Base-by-base conservation (phyloP, 1,284 basidiomycete genomes). In the Ustilago curta region DNA sequence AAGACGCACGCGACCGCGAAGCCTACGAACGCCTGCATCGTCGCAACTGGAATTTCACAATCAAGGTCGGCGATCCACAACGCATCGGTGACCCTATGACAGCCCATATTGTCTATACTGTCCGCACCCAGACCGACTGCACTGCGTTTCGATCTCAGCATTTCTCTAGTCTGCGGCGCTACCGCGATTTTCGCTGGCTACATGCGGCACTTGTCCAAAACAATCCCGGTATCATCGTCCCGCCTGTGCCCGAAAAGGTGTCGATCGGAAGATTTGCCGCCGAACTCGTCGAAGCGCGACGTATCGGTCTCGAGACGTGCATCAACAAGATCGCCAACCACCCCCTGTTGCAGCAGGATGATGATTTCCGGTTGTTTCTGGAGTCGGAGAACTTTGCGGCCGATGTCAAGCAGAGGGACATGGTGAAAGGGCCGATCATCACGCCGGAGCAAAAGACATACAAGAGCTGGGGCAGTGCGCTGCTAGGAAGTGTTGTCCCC, bases 111-210 rank as follows among this genome's bases (percentile, higher is more conserved):
- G 83, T 84, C 48, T 84, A 99, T 85, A 83, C 82, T 1, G 80
- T 84, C 12, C 76, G 83, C 18, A 78, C 81, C 12, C 60, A 55
- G 37, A 80, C 82, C 48, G 70, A 84, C 62, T 59, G 66, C 48
- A 65, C 77, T 9, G 40, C 52, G 51, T 78, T 83, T 49, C 60
- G 74, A 14, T 51, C 71, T 9, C 35, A 27, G 29, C 70, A 80
- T 21, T 79, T 82, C 40, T 83, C 94, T 4, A 95, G 97, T 39
- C 90, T 99, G 8, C 90, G 96, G 19, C 91, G 96, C 23, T 99
- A 97, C 86, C 94, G 93, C 21, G 97, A 99, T 85, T 99, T 99
- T 83, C 88, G 97, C 21, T 99, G 97, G 96, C 87, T 99, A 0
- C 97, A 93, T 84, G 95, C 96, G 79, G 91, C 91, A 0, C 88